Percentiles rank a stretch among this genome's conserved stretches.
phyloP scores from a whole-genome alignment of 352 stramenopile genomes.

The Globisporangium parvum region DNA sequence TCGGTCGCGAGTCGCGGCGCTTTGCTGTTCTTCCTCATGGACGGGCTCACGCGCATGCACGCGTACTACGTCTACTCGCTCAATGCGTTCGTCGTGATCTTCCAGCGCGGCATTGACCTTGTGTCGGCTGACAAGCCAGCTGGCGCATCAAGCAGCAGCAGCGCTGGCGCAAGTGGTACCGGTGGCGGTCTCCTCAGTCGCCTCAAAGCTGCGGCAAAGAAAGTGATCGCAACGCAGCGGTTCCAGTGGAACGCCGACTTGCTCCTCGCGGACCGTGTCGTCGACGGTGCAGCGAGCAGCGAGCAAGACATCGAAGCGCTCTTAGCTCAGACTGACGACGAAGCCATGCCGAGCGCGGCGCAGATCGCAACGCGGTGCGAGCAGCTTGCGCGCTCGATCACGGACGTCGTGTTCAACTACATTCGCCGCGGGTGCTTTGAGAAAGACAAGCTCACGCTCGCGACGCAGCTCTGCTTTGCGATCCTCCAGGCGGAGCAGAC shows the following conservation, averaged over 20 bases:
- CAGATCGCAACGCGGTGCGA: slow-evolving; percentile 51
- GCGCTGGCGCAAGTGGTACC: slow-evolving; percentile 6
- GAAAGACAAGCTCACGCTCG: slow-evolving; percentile 90
- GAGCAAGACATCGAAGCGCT: slow-evolving; percentile 62
- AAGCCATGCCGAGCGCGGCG: slow-evolving; percentile 42
- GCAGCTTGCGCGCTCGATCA: slow-evolving; percentile 64
- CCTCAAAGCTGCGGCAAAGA: slow-evolving; percentile 80
- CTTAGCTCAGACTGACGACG: slow-evolving; percentile 59
- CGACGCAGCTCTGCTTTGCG: slow-evolving; percentile 89
- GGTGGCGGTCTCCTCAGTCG: slow-evolving; percentile 40
- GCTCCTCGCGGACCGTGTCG: slow-evolving; percentile 63
- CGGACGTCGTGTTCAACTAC: slow-evolving; percentile 93
- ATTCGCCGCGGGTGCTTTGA: slow-evolving; percentile 92
- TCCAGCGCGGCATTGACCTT: slow-evolving; percentile 92
- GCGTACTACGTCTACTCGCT: slow-evolving; percentile 95
- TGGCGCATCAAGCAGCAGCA: slow-evolving; percentile 9
- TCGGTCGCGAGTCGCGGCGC: slow-evolving; percentile 86
- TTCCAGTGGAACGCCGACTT: slow-evolving; percentile 88
- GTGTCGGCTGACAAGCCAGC: slow-evolving; percentile 43
- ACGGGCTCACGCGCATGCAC: slow-evolving; percentile 89
- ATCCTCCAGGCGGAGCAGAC: slow-evolving; percentile 81
- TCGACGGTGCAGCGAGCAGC: slow-evolving; percentile 21
- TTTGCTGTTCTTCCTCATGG: slow-evolving; percentile 95
- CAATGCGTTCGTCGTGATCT: slow-evolving; percentile 93
- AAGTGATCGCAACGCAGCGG: slow-evolving; percentile 73